A percentile compares a stretch with the other conserved stretches of the same genome.
phyloP scores from a whole-genome alignment of 306 rosid genomes.

The Trifolium dubium region DNA sequence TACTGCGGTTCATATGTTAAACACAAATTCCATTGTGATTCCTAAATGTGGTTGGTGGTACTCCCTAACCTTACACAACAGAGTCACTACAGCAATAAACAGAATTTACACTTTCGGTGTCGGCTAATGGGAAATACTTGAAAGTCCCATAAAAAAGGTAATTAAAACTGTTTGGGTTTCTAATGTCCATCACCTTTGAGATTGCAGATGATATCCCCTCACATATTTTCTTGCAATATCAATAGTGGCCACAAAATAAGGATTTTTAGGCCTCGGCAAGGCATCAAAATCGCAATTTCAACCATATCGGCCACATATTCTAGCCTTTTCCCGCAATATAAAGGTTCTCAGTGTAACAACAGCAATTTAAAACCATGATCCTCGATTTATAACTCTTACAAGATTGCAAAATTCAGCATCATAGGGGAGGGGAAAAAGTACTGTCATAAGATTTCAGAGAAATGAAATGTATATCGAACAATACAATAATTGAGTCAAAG shows the following conservation, averaged over 20 bases:
- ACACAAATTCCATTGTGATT: no score
- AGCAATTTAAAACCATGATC: no score
- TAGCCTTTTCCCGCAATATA: no score
- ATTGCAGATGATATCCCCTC: constrained; percentile 4
- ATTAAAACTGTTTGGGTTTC: neutral
- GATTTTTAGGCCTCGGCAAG: no score
- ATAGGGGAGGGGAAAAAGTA: constrained; percentile 17
- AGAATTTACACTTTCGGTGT: constrained; percentile 5
- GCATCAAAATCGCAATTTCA: no score
- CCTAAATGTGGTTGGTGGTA: no score
- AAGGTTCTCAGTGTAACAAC: no score
- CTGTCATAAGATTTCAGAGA: constrained; percentile 10
- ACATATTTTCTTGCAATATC: neutral
- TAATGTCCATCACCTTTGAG: constrained; percentile 4
- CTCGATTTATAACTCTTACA: neutral
- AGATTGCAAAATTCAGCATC: constrained; percentile 21
- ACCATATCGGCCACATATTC: no score
- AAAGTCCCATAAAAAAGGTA: constrained; percentile 8
- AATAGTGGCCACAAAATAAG: no score
- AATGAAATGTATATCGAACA: constrained; percentile 29
- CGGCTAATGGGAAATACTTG: neutral
- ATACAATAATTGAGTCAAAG: constrained; percentile 41
- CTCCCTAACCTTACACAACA: no score
- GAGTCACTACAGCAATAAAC: neutral
- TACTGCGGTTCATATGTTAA: no score